phyloP scores from a whole-genome alignment of 805 yeast genomes.

The Candida berthetii region DNA sequence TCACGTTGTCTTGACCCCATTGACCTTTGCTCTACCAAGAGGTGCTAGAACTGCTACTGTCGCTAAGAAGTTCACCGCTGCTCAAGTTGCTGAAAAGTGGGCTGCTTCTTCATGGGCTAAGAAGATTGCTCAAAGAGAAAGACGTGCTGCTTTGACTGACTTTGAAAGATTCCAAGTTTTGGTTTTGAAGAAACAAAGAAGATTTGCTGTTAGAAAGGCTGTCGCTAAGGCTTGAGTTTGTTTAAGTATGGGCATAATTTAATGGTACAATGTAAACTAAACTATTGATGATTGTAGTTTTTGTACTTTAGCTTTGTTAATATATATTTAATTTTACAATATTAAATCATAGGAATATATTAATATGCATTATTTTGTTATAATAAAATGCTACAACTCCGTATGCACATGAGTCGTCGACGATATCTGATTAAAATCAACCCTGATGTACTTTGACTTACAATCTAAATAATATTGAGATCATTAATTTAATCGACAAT shows the following conservation, averaged over 20 bases:
- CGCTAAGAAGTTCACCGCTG: slow-evolving; percentile 89
- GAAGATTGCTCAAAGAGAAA: slow-evolving; percentile 93
- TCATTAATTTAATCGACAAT: no score
- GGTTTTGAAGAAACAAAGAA: slow-evolving; percentile 96
- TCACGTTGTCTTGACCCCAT: slow-evolving; percentile 89
- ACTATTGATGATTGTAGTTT: no score
- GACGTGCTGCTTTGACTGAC: slow-evolving; percentile 90
- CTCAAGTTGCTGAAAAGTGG: slow-evolving; percentile 88
- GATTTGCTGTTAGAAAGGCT: slow-evolving; percentile 92
- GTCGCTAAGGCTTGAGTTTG: slow-evolving; percentile 83
- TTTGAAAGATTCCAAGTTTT: slow-evolving; percentile 99
- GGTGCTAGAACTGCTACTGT: slow-evolving; percentile 86
- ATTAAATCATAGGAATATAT: no score
- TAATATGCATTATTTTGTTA: background rate
- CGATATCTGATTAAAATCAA: no score
- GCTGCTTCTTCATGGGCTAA: slow-evolving; percentile 93
- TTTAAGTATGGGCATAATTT: no score
- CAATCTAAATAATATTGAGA: no score
- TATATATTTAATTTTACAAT: no score
- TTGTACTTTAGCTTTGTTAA: no score
- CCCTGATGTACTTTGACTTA: no score
- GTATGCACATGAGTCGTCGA: no score
- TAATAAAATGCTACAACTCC: background rate
- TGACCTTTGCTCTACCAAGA: slow-evolving; percentile 88
- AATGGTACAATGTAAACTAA: no score